Percentiles rank a stretch among this genome's conserved stretches.
Conservation (phyloP, 2,329 filamentous ascomycete species). For the Stagonosporopsis tanaceti region DNA sequence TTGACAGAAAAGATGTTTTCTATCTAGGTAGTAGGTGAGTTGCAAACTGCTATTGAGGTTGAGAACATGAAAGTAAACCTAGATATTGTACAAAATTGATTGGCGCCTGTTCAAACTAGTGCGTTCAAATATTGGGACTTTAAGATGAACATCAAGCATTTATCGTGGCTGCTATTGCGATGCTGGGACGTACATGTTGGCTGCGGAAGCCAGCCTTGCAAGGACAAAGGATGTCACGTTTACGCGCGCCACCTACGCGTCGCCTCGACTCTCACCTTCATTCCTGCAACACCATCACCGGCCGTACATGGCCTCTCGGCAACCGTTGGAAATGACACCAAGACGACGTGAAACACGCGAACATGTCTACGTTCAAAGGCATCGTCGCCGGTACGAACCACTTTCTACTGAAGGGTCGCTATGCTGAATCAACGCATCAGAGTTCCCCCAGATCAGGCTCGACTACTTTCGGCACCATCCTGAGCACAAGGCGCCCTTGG, state of each 20-base stretch:
- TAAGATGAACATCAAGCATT: neutral
- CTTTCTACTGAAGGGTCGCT: neutral
- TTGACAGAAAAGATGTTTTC: neutral
- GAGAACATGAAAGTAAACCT: neutral
- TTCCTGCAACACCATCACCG: neutral
- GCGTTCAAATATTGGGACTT: neutral
- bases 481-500: conserved; percentile 69
- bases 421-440: conserved; percentile 45
- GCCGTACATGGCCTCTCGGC: neutral
- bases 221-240: conserved; percentile 7
- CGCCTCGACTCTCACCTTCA: neutral
- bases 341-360: neutral
- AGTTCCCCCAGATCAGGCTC: conserved; percentile 83
- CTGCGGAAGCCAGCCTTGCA: neutral
- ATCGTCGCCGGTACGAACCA: conserved; percentile 34
- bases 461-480: conserved; percentile 77
- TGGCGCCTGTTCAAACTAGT: no score
- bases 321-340: conserved; percentile 6
- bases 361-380: conserved; percentile 49
- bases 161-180: neutral
- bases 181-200: neutral
- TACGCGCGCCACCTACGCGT: conserved; percentile 14
- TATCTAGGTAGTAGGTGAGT: neutral
- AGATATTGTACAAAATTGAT: neutral
- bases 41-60: neutral